These are phyloP conservation scores for Lipomyces yarrowii DNA, from an alignment of 1,139 yeast genomes.

Conservation along the genomic window DNA sequence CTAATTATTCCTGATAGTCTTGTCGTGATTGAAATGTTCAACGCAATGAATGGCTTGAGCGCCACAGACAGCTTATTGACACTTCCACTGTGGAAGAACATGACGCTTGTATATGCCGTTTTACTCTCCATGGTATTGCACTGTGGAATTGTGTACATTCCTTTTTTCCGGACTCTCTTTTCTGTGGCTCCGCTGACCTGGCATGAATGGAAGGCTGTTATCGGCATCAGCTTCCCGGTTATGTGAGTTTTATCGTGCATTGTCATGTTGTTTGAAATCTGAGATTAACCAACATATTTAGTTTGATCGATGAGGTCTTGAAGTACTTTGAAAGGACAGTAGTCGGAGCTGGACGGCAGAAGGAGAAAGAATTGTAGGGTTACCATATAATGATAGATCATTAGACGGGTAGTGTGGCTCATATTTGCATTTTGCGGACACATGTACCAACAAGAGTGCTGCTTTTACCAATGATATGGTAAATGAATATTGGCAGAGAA, in stretches of 20 bases:
- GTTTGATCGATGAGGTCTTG: conserved; percentile 44
- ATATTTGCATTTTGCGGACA: background rate
- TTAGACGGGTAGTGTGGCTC: background rate
- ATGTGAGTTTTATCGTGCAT: conserved; percentile 28
- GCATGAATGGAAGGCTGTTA: conserved; percentile 46
- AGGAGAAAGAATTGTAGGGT: conserved; percentile 1
- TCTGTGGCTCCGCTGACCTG: conserved; percentile 42
- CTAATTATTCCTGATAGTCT: conserved; percentile 26
- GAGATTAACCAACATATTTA: background rate
- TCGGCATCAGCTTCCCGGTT: conserved; percentile 44
- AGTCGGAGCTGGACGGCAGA: conserved; percentile 9
- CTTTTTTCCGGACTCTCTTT: conserved; percentile 42
- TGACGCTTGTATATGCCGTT: conserved; percentile 45
- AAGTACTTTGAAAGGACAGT: conserved; percentile 42
- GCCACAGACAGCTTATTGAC: conserved; percentile 46
- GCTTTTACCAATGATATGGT: background rate
- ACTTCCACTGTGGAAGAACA: conserved; percentile 47
- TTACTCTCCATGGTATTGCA: conserved; percentile 44
- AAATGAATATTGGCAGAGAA: background rate
- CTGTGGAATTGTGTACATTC: conserved; percentile 43
- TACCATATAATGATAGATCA: background rate
- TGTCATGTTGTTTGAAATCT: background rate
- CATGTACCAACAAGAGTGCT: background rate
- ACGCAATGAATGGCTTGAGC: conserved; percentile 47
- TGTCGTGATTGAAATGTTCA: conserved; percentile 48